phyloP scores from a whole-genome alignment of 495 filamentous ascomycete species.

The Lichina pygmaea region DNA sequence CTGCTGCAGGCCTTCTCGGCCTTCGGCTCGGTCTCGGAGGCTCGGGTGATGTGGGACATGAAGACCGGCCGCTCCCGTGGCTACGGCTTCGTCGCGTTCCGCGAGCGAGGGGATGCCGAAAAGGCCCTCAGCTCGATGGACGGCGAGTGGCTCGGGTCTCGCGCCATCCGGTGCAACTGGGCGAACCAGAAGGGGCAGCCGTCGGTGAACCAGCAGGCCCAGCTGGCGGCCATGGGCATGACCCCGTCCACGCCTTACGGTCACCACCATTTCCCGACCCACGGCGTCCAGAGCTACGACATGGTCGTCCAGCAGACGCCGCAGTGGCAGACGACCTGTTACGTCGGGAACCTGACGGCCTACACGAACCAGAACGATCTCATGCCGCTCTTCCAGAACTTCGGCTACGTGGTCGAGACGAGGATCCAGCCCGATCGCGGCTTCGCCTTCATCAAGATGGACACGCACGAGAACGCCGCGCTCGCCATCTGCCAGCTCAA shows the following conservation, averaged over 20 bases:
- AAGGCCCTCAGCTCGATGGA: conserved; percentile 95
- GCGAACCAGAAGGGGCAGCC: conserved; percentile 99
- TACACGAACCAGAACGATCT: conserved; percentile 94
- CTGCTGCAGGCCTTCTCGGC: conserved; percentile 86
- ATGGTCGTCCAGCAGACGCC: conserved; percentile 97
- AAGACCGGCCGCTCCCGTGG: conserved; percentile 95
- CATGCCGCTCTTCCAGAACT: conserved; percentile 92
- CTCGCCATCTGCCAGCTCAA: conserved; percentile 97
- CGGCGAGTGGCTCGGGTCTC: conserved; percentile 95
- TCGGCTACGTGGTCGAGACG: conserved; percentile 89
- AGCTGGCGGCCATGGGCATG: conserved; percentile 96
- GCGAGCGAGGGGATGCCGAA: conserved; percentile 80
- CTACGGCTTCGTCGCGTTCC: conserved; percentile 96
- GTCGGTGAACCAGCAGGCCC: conserved; percentile 89
- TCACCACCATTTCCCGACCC: conserved; percentile 93
- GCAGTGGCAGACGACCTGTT: conserved; percentile 95
- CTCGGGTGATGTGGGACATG: conserved; percentile 99
- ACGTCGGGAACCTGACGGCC: conserved; percentile 91
- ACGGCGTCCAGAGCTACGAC: conserved; percentile 88
- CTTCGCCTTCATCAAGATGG: conserved; percentile 99
- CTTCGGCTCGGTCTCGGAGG: conserved; percentile 93
- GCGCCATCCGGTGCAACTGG: conserved; percentile 98
- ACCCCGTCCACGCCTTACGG: conserved; percentile 90
- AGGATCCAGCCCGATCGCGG: conserved; percentile 95
- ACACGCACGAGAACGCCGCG: conserved; percentile 89